Evolutionary conservation across 2,329 filamentous ascomycete genomes (phyloP), one percentile per base, ranked within the genome.

Genomic region (Sclerotinia sclerotiorum): DNA sequence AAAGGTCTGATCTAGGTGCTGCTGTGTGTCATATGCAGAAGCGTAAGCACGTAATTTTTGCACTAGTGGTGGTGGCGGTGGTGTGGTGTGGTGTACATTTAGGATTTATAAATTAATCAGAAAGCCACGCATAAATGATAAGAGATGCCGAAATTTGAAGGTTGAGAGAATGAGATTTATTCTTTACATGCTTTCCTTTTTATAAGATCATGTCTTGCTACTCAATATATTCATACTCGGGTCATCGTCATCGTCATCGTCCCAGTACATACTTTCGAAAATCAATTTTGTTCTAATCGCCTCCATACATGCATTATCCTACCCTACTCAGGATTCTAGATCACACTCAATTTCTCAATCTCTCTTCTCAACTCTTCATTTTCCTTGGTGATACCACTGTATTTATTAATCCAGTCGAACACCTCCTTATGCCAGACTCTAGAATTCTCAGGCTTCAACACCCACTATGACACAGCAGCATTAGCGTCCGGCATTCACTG

Each of bases 381-480:
- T 69, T 76, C 72, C 5, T 73, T 52, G n/a, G 78, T 76, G 24
- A 87, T 75, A 0, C 84, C 84, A 32, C 83, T 83, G 73, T 86
- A 87, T 75, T 87, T 85, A 74, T 89, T 89, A 71, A 89, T 88
- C 88, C 91, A 97, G 68, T 87, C 87, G 42, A 97, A 77, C 21
- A 98, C 93, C 69, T 93, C 91, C 68, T 86, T 86, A 76, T 98
- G 93, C 95, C 95, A 98, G 27, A 96, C 84, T 24, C 97, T 81
- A 4, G 89, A 91, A 78, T 98, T 98, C 80, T 97, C 94, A 0
- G 90, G 92, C 78, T 97, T 97, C 66, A 97, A 77, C 5, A 97
- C 93, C 92, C 92, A 89, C 86, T 88, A 35, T n/a, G 15, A 46
- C 13, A 49, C 32, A 49, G 56, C 39, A 49, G 58, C 49, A 69